phyloP scores from a whole-genome alignment of 768 basidiomycete genomes.

The Pleurotus tuber-regium region DNA sequence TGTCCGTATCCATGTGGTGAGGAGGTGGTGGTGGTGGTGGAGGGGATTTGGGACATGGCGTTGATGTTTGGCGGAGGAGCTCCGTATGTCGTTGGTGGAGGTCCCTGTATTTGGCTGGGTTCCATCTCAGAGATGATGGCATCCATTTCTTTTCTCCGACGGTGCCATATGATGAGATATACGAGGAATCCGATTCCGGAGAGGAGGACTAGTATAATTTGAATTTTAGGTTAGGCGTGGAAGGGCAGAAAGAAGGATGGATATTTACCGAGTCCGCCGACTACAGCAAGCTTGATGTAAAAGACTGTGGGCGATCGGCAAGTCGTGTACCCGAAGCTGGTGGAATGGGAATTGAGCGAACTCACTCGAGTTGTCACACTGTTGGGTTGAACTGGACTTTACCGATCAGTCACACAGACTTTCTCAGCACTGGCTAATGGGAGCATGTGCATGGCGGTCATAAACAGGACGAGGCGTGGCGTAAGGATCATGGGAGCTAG shows the following conservation, averaged over 20 bases:
- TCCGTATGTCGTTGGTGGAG: constrained; percentile 1
- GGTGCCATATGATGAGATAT: constrained; percentile 1
- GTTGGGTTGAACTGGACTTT: not conserved
- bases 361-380: not conserved
- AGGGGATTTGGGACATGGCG: not conserved
- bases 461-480: constrained; percentile 1
- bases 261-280: not conserved
- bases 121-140: constrained; percentile 5
- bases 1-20: no score
- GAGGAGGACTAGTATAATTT: not conserved
- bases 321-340: not conserved
- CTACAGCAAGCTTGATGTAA: constrained; percentile 6
- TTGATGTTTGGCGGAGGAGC: not conserved
- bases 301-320: not conserved
- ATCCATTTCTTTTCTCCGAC: not conserved
- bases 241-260: not conserved
- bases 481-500: not conserved
- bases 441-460: not conserved
- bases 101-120: constrained; percentile 5
- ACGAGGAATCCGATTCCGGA: not conserved
- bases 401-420: constrained; percentile 3
- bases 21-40: no score
- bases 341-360: not conserved
- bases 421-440: constrained; percentile 2
- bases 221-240: not conserved